Conservation (phyloP, 768 basidiomycete genomes). For the Suillus ampliporus region DNA sequence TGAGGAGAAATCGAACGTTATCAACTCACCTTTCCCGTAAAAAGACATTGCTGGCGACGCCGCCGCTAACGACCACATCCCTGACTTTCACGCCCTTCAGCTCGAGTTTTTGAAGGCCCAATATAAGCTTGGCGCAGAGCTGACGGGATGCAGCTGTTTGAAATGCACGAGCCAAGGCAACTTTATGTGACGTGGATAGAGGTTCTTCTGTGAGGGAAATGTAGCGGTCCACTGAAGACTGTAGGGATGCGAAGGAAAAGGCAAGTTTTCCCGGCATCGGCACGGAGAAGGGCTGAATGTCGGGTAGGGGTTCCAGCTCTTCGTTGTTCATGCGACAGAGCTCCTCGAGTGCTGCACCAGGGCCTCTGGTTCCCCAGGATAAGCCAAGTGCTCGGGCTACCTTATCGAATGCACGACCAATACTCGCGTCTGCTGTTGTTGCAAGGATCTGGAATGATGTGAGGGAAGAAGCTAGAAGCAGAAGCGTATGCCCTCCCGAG, state of each 20-base stretch:
- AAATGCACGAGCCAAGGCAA: slow-evolving; percentile 69
- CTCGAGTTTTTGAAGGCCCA: slow-evolving; percentile 44
- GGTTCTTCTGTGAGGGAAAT: slow-evolving; percentile 46
- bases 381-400: slow-evolving; percentile 73
- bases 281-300: slow-evolving; percentile 47
- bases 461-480: slow-evolving; percentile 72
- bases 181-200: slow-evolving; percentile 34
- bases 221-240: slow-evolving; percentile 69
- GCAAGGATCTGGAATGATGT: slow-evolving; percentile 71
- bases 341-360: slow-evolving; percentile 82
- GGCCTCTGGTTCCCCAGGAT: slow-evolving; percentile 64
- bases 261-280: slow-evolving; percentile 59
- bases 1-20: not conserved
- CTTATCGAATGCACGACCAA: slow-evolving; percentile 87
- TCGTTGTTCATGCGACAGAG: slow-evolving; percentile 52
- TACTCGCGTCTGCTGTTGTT: slow-evolving; percentile 73
- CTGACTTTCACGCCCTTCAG: slow-evolving; percentile 51
- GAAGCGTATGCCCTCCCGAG: slow-evolving; percentile 93
- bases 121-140: slow-evolving; percentile 71
- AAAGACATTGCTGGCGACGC: slow-evolving; percentile 87
- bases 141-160: slow-evolving; percentile 75
- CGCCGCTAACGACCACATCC: slow-evolving; percentile 85
- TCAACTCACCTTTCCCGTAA: slow-evolving; percentile 64
- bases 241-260: slow-evolving; percentile 84
- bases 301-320: slow-evolving; percentile 28